phyloP scores from a whole-genome alignment of 2,329 filamentous ascomycete species.

The Didymellaceae sp. region DNA sequence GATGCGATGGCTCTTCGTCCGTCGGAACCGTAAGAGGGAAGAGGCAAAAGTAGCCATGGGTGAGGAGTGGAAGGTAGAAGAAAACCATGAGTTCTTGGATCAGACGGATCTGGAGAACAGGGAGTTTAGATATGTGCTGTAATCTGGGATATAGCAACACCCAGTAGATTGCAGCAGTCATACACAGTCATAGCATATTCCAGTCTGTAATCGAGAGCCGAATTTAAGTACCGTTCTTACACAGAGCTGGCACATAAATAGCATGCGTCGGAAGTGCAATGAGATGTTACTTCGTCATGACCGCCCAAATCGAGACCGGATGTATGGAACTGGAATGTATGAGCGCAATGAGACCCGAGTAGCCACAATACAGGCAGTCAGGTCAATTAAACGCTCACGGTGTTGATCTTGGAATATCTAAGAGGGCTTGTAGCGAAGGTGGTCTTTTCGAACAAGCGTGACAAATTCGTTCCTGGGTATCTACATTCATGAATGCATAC shows the following conservation, averaged over 20 bases:
- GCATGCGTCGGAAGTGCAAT: too few species aligned
- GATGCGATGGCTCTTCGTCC: constrained; percentile 25
- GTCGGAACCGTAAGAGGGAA: constrained; percentile 23
- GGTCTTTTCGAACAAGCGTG: constrained; percentile 48
- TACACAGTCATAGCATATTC: neutral
- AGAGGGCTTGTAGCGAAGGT: constrained; percentile 49
- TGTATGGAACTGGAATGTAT: constrained; percentile 28
- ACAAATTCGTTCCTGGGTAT: constrained; percentile 48
- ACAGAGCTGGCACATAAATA: neutral
- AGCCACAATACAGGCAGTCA: constrained; percentile 44
- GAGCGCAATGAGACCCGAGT: constrained; percentile 48
- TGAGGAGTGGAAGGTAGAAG: constrained; percentile 19
- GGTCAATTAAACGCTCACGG: constrained; percentile 49
- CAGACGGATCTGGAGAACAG: constrained; percentile 26
- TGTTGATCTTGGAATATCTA: constrained; percentile 48
- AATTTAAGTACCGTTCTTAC: too few species aligned
- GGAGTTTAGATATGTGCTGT: constrained; percentile 30
- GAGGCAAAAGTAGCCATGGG: constrained; percentile 14
- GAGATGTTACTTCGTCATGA: too few species aligned
- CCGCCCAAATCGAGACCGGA: neutral
- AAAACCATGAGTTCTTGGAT: constrained; percentile 30
- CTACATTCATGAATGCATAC: neutral
- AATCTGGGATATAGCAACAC: too few species aligned
- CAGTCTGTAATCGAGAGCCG: too few species aligned
- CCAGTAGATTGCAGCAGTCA: too few species aligned